Evolutionary conservation across 2,329 filamentous ascomycete species (phyloP).

Genomic region (Cryphonectria radicalis): DNA sequence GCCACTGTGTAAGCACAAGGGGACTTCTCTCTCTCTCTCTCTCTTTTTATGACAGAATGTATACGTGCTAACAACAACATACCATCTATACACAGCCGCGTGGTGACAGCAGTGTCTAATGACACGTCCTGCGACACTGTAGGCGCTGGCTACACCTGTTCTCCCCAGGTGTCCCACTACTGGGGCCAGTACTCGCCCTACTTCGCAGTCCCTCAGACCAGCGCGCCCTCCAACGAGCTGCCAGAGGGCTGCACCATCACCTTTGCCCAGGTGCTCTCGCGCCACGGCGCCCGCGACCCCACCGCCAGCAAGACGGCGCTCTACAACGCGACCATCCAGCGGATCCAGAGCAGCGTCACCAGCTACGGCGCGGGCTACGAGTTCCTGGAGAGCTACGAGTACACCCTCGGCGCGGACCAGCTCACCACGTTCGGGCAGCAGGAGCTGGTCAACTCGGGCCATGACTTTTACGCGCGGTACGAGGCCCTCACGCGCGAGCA

Average conservation of each 20-base stretch:
- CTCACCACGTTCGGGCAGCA: slow-evolving; percentile 70
- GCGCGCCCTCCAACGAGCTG: slow-evolving; percentile 61
- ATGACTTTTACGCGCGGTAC: slow-evolving; percentile 78
- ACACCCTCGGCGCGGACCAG: slow-evolving; percentile 56
- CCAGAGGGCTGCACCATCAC: slow-evolving; percentile 74
- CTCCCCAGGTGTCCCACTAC: slow-evolving; percentile 62
- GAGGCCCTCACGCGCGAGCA: slow-evolving; percentile 58
- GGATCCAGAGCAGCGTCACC: slow-evolving; percentile 62
- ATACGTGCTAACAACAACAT: slow-evolving; percentile 13
- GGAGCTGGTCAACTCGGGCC: slow-evolving; percentile 75
- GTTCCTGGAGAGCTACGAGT: slow-evolving; percentile 75
- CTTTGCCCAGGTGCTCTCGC: slow-evolving; percentile 80
- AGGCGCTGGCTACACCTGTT: slow-evolving; percentile 65
- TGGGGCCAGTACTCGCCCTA: slow-evolving; percentile 93
- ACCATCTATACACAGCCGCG: not conserved
- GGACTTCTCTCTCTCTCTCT: not conserved
- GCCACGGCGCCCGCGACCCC: slow-evolving; percentile 84
- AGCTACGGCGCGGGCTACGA: slow-evolving; percentile 66
- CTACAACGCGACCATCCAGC: slow-evolving; percentile 68
- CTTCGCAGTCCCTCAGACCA: slow-evolving; percentile 67
- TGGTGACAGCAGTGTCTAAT: slow-evolving; percentile 26
- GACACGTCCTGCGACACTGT: slow-evolving; percentile 53
- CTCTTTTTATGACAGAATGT: not conserved
- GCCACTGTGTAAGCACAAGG: slow-evolving; percentile 34
- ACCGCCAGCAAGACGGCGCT: slow-evolving; percentile 67